Conservation (phyloP, 2,329 filamentous ascomycete species). For the Westerdykella aurantiaca region DNA sequence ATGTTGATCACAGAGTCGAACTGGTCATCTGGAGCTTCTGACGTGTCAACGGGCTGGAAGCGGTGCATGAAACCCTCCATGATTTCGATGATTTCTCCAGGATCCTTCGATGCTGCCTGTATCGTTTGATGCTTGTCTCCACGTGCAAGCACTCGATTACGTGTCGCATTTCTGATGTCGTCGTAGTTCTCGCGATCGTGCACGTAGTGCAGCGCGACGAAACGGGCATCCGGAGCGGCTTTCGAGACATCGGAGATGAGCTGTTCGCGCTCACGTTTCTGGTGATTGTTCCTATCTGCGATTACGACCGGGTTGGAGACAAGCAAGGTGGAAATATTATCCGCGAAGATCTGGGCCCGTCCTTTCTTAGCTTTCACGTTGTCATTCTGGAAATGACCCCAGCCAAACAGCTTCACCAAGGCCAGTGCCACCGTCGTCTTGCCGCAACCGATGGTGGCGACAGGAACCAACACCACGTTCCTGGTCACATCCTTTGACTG, state of each 20-base stretch:
- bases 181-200: conserved; percentile 65
- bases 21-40: conserved; percentile 64
- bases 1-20: conserved; percentile 86
- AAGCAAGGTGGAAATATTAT: conserved; percentile 61
- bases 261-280: conserved; percentile 80
- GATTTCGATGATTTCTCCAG: conserved; percentile 72
- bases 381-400: conserved; percentile 95
- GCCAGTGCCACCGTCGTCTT: conserved; percentile 90
- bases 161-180: conserved; percentile 67
- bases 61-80: conserved; percentile 91
- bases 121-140: conserved; percentile 99
- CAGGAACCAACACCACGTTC: conserved; percentile 77
- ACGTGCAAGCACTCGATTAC: conserved; percentile 70
- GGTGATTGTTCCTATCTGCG: conserved; percentile 91
- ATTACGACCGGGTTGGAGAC: conserved; percentile 66
- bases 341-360: conserved; percentile 72
- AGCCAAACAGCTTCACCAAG: conserved; percentile 74
- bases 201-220: conserved; percentile 84
- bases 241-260: conserved; percentile 71
- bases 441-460: conserved; percentile 91
- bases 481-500: conserved; percentile 51
- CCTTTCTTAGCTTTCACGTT: conserved; percentile 75
- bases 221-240: conserved; percentile 56
- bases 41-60: conserved; percentile 70
- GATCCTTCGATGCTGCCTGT: conserved; percentile 68